Evolutionary conservation across 768 basidiomycete genomes (phyloP).

Genomic region (Ramaria sp.): DNA sequence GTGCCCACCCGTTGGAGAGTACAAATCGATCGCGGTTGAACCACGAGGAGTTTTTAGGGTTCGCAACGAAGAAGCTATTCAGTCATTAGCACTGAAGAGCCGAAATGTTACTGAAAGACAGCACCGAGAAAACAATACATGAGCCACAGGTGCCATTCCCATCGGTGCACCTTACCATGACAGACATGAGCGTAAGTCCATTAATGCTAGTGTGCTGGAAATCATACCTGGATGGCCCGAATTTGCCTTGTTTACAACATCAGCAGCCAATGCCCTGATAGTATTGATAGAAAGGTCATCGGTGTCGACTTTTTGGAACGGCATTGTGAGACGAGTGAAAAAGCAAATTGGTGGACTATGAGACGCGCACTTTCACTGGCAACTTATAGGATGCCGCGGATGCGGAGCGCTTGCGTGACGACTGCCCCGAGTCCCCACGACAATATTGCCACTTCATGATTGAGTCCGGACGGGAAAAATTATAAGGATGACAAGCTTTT

Average conservation of each 20-base stretch:
- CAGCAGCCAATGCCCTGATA: conserved; percentile 67
- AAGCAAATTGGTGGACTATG: neutral
- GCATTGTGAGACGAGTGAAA: conserved; percentile 10
- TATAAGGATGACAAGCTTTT: too few relatives aligned
- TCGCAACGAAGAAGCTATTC: conserved; percentile 73
- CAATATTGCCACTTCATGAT: too few relatives aligned
- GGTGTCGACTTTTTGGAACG: conserved; percentile 16
- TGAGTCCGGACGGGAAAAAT: too few relatives aligned
- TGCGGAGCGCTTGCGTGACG: too few relatives aligned
- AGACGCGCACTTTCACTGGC: too few relatives aligned
- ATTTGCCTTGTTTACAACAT: conserved; percentile 79
- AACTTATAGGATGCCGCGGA: too few relatives aligned
- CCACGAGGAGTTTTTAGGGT: conserved; percentile 86
- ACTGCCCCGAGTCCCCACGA: too few relatives aligned
- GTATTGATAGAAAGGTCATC: conserved; percentile 59
- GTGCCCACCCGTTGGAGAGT: conserved; percentile 80
- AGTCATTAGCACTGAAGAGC: conserved; percentile 1
- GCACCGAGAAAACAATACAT: conserved; percentile 70
- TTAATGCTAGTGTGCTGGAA: neutral
- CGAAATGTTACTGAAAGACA: neutral
- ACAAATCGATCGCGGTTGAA: conserved; percentile 96
- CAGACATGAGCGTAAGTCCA: neutral
- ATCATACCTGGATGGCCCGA: conserved; percentile 80
- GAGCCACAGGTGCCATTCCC: conserved; percentile 83
- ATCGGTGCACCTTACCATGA: conserved; percentile 66